These are phyloP conservation scores for Lactarius quietus DNA, from an alignment of 768 basidiomycete genomes.

Conservation along the genomic window DNA sequence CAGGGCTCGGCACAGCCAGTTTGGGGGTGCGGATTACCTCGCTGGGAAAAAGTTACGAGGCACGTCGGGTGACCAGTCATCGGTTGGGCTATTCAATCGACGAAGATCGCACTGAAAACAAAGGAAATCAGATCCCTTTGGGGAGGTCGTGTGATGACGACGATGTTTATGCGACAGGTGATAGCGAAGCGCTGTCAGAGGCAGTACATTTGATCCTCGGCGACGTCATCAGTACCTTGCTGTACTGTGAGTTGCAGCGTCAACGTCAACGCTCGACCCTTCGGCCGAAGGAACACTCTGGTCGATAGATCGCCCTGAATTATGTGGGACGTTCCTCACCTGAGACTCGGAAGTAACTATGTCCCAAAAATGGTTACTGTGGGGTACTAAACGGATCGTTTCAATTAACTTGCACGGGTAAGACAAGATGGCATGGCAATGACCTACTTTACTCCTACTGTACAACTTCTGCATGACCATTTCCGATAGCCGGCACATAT, in stretches of 20 bases:
- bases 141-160: neutral
- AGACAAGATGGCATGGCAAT: neutral
- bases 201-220: neutral
- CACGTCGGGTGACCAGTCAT: neutral
- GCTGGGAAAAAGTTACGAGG: neutral
- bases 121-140: neutral
- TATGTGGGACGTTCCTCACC: neutral
- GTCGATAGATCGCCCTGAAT: neutral
- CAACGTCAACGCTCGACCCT: neutral
- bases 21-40: slow-evolving; percentile 5
- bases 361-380: neutral
- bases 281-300: neutral
- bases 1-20: neutral
- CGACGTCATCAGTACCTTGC: neutral
- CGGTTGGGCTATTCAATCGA: neutral
- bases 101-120: neutral
- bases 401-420: neutral
- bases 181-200: neutral
- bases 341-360: neutral
- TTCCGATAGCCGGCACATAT: neutral
- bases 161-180: neutral
- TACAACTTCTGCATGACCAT: neutral
- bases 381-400: neutral
- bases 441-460: neutral
- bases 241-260: neutral